These are phyloP conservation scores for Psilocybe cyanescens DNA, from an alignment of 768 basidiomycete species.

Conservation along the genomic window DNA sequence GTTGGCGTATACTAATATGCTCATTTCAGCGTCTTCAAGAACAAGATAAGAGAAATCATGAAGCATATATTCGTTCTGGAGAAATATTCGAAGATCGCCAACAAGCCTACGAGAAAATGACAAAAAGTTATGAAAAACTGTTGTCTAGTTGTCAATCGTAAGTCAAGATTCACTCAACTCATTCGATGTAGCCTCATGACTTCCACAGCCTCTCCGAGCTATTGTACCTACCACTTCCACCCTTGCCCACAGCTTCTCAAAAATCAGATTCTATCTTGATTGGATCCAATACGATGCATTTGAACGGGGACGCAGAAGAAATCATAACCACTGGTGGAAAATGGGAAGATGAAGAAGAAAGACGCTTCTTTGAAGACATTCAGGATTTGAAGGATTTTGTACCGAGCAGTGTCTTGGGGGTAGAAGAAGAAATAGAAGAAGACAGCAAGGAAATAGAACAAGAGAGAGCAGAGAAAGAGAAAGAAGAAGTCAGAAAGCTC, in stretches of 20 bases:
- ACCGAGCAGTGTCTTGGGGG: slow-evolving; percentile 83
- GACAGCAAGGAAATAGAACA: slow-evolving; percentile 58
- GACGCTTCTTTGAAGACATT: slow-evolving; percentile 91
- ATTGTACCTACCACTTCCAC: slow-evolving; percentile 81
- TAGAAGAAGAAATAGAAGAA: slow-evolving; percentile 53
- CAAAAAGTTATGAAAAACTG: slow-evolving; percentile 91
- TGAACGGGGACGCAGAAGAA: slow-evolving; percentile 60
- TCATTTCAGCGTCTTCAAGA: slow-evolving; percentile 84
- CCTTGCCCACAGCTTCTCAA: slow-evolving; percentile 81
- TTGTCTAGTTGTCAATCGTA: slow-evolving; percentile 88
- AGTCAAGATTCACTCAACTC: slow-evolving; percentile 24
- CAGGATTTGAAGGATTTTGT: slow-evolving; percentile 92
- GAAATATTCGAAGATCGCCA: slow-evolving; percentile 99
- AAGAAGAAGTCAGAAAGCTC: slow-evolving; percentile 74
- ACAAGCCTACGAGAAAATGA: slow-evolving; percentile 99
- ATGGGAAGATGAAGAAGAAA: slow-evolving; percentile 99
- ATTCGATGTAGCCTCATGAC: slow-evolving; percentile 6
- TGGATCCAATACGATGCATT: slow-evolving; percentile 46
- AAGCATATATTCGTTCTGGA: slow-evolving; percentile 98
- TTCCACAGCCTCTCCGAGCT: slow-evolving; percentile 81
- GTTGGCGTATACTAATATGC: not conserved
- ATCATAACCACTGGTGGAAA: slow-evolving; percentile 67
- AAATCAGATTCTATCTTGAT: slow-evolving; percentile 85
- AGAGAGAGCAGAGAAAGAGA: slow-evolving; percentile 54
- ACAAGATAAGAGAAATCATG: slow-evolving; percentile 95